Evolutionary conservation across 2,329 filamentous ascomycete genomes (phyloP), one percentile per base, ranked within the genome.

Genomic region (Cladophialophora bantiana): DNA sequence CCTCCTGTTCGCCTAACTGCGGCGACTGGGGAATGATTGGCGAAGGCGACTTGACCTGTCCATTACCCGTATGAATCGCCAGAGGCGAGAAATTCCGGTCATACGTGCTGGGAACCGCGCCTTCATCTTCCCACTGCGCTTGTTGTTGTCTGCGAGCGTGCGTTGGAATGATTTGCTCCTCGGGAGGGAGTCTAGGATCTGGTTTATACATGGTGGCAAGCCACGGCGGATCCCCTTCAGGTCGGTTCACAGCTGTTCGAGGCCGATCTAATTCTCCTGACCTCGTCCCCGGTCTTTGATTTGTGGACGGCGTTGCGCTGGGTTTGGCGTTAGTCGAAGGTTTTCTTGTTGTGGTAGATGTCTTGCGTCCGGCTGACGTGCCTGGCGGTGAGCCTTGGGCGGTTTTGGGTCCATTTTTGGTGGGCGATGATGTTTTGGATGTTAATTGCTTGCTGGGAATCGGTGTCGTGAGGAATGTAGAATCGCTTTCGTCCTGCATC

Each of bases 141-240:
- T 97, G 94, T 77, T 95, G 92, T 78, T 98, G 85, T 64, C 92
- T 87, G 74, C 90, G 93, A 12, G 95, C 95, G 69, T 98, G 93
- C 0, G 95, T 98, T 0, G 95, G 95, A 10, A 99, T 87, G 61
- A 99, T 89, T 76, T 99, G 95, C 78, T 99, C 92, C 69, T 99
- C 95, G 0, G 93, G 95, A 5, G 95, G 95, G 38, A 99, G 83
- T 68, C 93, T 90, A 35, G 95, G 95, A 76, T 99, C 95, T 0
- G 95, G 95, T 75, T 96, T 96, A 79, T 97, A 99, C 79, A 96
- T 93, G 26, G 91, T 92, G 54, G 95, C 87, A 79, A 98, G 87
- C 95, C 95, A 99, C 59, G 95, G 95, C 9, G 95, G 93, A 62
- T 98, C 94, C 20, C 95, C 95, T 82, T 98, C 95, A 0, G 94